Conservation (phyloP, 2,329 filamentous ascomycete genomes). For the Ceratocystis variospora region DNA sequence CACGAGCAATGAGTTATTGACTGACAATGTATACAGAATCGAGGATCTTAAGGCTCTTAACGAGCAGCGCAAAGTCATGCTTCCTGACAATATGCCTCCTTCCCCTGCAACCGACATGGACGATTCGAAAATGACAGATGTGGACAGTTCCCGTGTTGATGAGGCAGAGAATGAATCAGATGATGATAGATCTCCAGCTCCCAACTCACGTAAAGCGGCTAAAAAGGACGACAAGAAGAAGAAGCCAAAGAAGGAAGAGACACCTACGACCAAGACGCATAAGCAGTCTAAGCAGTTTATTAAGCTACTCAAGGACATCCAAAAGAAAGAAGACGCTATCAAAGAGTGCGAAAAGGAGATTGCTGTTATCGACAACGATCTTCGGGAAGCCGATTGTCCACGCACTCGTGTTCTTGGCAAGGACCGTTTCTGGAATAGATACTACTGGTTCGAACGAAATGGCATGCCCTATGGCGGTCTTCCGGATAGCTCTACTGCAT, state of each 20-base stretch:
- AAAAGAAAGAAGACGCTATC: slow-evolving; percentile 70
- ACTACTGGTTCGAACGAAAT: slow-evolving; percentile 98
- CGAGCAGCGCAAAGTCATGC: slow-evolving; percentile 56
- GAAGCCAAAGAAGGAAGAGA: slow-evolving; percentile 45
- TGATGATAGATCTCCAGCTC: slow-evolving; percentile 43
- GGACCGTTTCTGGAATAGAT: slow-evolving; percentile 95
- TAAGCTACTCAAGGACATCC: slow-evolving; percentile 76
- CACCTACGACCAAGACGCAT: slow-evolving; percentile 50
- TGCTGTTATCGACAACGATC: slow-evolving; percentile 71
- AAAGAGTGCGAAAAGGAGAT: slow-evolving; percentile 76
- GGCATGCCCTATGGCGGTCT: slow-evolving; percentile 91
- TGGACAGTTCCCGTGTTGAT: slow-evolving; percentile 41
- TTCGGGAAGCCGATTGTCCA: slow-evolving; percentile 86
- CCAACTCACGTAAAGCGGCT: slow-evolving; percentile 10
- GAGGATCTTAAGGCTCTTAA: slow-evolving; percentile 59
- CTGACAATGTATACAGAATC: slow-evolving; percentile 35
- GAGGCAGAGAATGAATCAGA: slow-evolving; percentile 48
- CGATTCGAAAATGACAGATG: slow-evolving; percentile 48
- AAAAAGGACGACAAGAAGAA: slow-evolving; percentile 53
- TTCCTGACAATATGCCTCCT: slow-evolving; percentile 57
- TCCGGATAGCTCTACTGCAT: slow-evolving; percentile 73
- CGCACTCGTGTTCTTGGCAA: slow-evolving; percentile 80
- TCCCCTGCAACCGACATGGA: slow-evolving; percentile 43
- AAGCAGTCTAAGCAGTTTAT: slow-evolving; percentile 80
- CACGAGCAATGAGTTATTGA: slow-evolving; percentile 23